These are phyloP conservation scores for Thinopyrum obtusiflorum DNA, from an alignment of 202 grass and related monocot genomes.

Conservation along the genomic window DNA sequence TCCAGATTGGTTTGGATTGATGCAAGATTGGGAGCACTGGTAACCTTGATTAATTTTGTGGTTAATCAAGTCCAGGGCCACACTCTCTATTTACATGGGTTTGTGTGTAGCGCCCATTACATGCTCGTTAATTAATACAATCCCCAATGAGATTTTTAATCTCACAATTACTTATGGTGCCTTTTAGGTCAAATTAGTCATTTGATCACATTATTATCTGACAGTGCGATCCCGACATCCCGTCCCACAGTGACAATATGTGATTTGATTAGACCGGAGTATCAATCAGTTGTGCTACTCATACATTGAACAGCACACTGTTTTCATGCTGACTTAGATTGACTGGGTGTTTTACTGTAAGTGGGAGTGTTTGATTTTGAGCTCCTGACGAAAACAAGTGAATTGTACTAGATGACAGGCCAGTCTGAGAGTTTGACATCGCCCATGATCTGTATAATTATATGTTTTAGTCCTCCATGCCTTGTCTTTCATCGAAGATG, in stretches of 20 bases:
- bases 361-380: neutral
- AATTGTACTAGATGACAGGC: neutral
- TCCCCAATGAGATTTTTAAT: neutral
- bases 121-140: neutral
- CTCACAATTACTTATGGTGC: neutral
- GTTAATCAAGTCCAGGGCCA: neutral
- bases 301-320: neutral
- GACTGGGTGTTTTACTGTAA: neutral
- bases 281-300: neutral
- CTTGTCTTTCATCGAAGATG: neutral
- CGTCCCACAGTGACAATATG: neutral
- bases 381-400: neutral
- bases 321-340: neutral
- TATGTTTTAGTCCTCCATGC: neutral
- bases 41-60: neutral
- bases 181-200: neutral
- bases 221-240: neutral
- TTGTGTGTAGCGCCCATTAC: neutral
- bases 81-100: no score
- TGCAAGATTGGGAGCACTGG: neutral
- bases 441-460: neutral
- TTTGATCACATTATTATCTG: neutral
- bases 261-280: neutral
- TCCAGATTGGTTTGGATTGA: neutral
- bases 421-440: neutral